Conservation (phyloP, 768 basidiomycete genomes). For the Hortiboletus flavorubellus region DNA sequence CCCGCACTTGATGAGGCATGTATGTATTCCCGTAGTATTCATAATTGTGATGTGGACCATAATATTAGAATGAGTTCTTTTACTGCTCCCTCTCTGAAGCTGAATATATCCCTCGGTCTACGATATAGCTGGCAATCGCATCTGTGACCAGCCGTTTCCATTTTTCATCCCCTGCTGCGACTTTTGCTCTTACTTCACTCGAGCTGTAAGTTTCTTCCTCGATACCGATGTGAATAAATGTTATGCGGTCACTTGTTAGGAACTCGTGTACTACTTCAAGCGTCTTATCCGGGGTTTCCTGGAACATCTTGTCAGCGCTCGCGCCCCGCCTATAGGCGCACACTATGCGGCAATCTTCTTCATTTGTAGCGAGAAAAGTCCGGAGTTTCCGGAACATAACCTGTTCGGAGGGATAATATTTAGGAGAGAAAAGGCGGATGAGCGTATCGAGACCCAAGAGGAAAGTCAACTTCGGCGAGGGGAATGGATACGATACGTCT, state of each 20-base stretch:
- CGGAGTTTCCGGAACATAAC: slow-evolving; percentile 56
- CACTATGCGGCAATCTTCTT: slow-evolving; percentile 59
- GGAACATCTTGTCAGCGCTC: slow-evolving; percentile 15
- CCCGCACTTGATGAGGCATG: background rate
- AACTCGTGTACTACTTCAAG: slow-evolving; percentile 45
- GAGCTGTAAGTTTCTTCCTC: slow-evolving; percentile 63
- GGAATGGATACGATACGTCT: slow-evolving; percentile 2
- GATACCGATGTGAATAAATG: slow-evolving; percentile 59
- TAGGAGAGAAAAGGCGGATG: slow-evolving; percentile 68
- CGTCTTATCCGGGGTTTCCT: slow-evolving; percentile 29
- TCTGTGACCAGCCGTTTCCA: slow-evolving; percentile 51
- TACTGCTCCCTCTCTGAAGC: background rate
- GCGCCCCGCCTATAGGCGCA: slow-evolving; percentile 55
- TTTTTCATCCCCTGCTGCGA: slow-evolving; percentile 17
- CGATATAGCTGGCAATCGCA: slow-evolving; percentile 51
- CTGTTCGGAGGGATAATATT: slow-evolving; percentile 59
- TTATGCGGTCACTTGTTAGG: slow-evolving; percentile 48
- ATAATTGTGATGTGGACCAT: slow-evolving; percentile 1
- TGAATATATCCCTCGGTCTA: slow-evolving; percentile 44
- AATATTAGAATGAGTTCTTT: slow-evolving; percentile 16
- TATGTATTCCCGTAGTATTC: slow-evolving; percentile 2
- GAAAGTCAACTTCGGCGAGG: slow-evolving; percentile 54
- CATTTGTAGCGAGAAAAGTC: slow-evolving; percentile 54
- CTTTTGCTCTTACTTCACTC: slow-evolving; percentile 51
- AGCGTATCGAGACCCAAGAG: slow-evolving; percentile 85